These are phyloP conservation scores for Priceomyces melissophilus DNA, from an alignment of 805 yeast genomes.

Conservation along the genomic window DNA sequence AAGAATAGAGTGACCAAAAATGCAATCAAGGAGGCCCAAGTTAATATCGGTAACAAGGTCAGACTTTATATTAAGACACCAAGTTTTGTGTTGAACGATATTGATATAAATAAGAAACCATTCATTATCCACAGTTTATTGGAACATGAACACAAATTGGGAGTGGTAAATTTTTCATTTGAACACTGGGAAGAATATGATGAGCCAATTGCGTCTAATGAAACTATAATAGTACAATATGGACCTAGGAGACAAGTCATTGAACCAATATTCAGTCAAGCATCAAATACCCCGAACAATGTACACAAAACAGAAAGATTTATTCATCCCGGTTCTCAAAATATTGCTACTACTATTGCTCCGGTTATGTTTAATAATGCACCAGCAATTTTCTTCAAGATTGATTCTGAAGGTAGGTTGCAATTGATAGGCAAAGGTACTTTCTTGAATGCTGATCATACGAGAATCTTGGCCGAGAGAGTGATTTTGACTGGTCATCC, in stretches of 20 bases:
- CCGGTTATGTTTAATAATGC: slow-evolving; percentile 82
- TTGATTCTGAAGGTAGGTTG: slow-evolving; percentile 45
- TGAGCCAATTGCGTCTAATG: slow-evolving; percentile 81
- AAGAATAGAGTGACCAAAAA: slow-evolving; percentile 66
- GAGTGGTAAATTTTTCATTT: slow-evolving; percentile 77
- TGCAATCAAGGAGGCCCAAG: slow-evolving; percentile 40
- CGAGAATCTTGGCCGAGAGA: slow-evolving; percentile 83
- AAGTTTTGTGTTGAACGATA: slow-evolving; percentile 37
- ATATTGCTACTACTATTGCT: slow-evolving; percentile 81
- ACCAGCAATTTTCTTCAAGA: slow-evolving; percentile 81
- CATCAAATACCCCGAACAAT: slow-evolving; percentile 72
- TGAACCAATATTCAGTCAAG: slow-evolving; percentile 79
- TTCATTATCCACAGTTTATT: slow-evolving; percentile 71
- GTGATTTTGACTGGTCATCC: slow-evolving; percentile 91
- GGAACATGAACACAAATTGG: slow-evolving; percentile 81
- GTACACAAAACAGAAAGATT: slow-evolving; percentile 85
- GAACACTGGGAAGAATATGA: slow-evolving; percentile 89
- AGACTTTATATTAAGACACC: slow-evolving; percentile 60
- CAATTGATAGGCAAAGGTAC: slow-evolving; percentile 88
- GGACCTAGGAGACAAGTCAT: slow-evolving; percentile 88
- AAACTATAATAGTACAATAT: slow-evolving; percentile 78
- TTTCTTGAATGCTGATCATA: slow-evolving; percentile 79
- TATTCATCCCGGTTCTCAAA: slow-evolving; percentile 65
- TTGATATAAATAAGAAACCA: slow-evolving; percentile 45
- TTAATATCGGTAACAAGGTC: slow-evolving; percentile 58